phyloP scores from a whole-genome alignment of 2,329 filamentous ascomycete genomes.

The Fusarium abutilonis region DNA sequence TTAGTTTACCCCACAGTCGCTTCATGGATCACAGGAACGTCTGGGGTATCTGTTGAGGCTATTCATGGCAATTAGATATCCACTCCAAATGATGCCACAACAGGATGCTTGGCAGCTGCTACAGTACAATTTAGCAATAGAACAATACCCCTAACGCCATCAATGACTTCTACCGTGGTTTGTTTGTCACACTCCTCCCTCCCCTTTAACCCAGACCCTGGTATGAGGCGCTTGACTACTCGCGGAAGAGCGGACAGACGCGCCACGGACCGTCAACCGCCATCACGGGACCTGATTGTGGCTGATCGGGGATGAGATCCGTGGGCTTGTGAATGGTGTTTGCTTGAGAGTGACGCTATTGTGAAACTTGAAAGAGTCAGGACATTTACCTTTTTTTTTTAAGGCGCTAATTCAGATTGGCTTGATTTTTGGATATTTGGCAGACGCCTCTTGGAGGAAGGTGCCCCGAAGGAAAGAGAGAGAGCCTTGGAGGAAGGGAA shows the following conservation, averaged over 20 bases:
- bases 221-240: conserved; percentile 17
- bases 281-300: conserved; percentile 35
- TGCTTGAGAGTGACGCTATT: not conserved
- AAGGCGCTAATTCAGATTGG: not conserved
- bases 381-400: not conserved
- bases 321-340: conserved; percentile 2
- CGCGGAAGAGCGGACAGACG: conserved; percentile 30
- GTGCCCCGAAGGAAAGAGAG: not conserved
- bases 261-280: conserved; percentile 41
- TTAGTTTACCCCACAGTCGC: conserved; percentile 39
- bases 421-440: not conserved
- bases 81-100: conserved; percentile 30
- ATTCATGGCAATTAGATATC: conserved; percentile 11
- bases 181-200: conserved; percentile 5
- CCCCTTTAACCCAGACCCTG: not conserved
- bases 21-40: conserved; percentile 34
- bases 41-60: conserved; percentile 21
- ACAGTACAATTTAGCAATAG: no score
- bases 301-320: conserved; percentile 30
- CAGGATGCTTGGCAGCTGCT: not conserved
- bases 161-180: not conserved
- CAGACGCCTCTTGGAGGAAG: conserved; percentile 1
- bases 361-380: conserved; percentile 21
- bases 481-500: not conserved
- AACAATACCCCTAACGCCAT: conserved; percentile 16